Percentiles rank a stretch among this genome's conserved stretches.
Evolutionary conservation across 2,329 filamentous ascomycete species (phyloP).

Genomic region (Lachnellula occidentalis): DNA sequence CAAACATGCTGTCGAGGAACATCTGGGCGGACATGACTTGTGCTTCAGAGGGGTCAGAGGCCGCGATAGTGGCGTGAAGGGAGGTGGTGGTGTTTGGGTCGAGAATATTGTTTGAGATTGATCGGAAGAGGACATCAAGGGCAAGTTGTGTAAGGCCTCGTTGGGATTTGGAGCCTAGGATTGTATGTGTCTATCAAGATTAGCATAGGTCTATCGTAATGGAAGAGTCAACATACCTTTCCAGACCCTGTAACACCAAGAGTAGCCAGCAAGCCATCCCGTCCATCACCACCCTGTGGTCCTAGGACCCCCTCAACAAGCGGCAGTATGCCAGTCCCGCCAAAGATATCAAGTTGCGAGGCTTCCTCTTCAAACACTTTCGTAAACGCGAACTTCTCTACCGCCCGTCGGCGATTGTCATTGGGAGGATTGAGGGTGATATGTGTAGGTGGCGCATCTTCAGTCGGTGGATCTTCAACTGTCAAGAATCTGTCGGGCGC

Average conservation of each 20-base stretch:
- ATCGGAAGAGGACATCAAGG: constrained; percentile 83
- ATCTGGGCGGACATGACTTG: constrained; percentile 65
- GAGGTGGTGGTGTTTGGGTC: constrained; percentile 52
- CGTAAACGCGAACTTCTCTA: constrained; percentile 94
- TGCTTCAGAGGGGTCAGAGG: constrained; percentile 77
- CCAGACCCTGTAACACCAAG: constrained; percentile 92
- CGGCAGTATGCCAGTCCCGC: constrained; percentile 67
- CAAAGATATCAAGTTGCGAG: constrained; percentile 80
- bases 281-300: constrained; percentile 65
- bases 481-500: constrained; percentile 66
- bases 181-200: constrained; percentile 75
- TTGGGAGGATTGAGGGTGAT: constrained; percentile 75
- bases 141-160: constrained; percentile 88
- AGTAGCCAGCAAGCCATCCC: constrained; percentile 86
- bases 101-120: constrained; percentile 66
- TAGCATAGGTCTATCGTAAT: constrained; percentile 1
- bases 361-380: constrained; percentile 85
- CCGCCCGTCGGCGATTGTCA: constrained; percentile 75
- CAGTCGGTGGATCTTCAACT: constrained; percentile 56
- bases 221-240: constrained; percentile 56
- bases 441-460: constrained; percentile 52
- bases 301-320: constrained; percentile 79
- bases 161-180: constrained; percentile 80
- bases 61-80: constrained; percentile 67
- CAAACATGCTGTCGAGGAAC: constrained; percentile 75